These are phyloP conservation scores for Starmerella stellata DNA, from an alignment of 805 yeast genomes.

Conservation along the genomic window DNA sequence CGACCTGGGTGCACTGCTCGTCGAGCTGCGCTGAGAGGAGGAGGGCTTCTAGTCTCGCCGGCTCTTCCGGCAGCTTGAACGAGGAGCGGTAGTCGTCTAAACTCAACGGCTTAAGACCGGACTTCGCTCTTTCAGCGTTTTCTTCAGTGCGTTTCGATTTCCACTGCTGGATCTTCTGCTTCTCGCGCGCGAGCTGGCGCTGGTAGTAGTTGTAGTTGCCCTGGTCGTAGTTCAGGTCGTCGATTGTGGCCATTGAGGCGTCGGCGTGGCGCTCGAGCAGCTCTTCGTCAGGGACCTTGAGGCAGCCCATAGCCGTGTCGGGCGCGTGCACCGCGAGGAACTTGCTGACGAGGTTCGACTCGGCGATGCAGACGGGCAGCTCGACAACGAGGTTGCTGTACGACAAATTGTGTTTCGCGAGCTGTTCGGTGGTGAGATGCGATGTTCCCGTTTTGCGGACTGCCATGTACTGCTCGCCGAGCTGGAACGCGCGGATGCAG, in stretches of 20 bases:
- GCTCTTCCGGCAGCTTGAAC: conserved; percentile 54
- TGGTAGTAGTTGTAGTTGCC: conserved; percentile 68
- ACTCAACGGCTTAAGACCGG: conserved; percentile 33
- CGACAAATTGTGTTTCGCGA: conserved; percentile 41
- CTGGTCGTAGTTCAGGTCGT: conserved; percentile 59
- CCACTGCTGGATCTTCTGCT: conserved; percentile 55
- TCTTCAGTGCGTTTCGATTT: conserved; percentile 50
- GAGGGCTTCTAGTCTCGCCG: conserved; percentile 56
- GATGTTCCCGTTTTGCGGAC: conserved; percentile 30
- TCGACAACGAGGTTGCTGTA: conserved; percentile 55
- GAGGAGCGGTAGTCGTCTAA: conserved; percentile 46
- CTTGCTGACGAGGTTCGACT: conserved; percentile 47
- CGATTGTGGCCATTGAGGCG: conserved; percentile 47
- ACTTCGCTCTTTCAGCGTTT: conserved; percentile 40
- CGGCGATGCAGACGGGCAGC: conserved; percentile 45
- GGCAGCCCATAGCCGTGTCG: conserved; percentile 22
- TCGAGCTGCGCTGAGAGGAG: conserved; percentile 50
- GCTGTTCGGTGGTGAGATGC: conserved; percentile 47
- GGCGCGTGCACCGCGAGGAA: conserved; percentile 25
- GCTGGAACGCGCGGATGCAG: conserved; percentile 49
- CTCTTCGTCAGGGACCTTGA: conserved; percentile 28
- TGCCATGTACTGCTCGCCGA: conserved; percentile 42
- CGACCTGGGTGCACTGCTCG: conserved; percentile 51
- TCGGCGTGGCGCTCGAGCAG: conserved; percentile 34
- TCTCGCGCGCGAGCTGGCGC: conserved; percentile 54